A percentile compares a stretch with the other conserved stretches of the same genome.
Conservation (phyloP, 1,284 basidiomycete genomes). For the Agaricales sp. region DNA sequence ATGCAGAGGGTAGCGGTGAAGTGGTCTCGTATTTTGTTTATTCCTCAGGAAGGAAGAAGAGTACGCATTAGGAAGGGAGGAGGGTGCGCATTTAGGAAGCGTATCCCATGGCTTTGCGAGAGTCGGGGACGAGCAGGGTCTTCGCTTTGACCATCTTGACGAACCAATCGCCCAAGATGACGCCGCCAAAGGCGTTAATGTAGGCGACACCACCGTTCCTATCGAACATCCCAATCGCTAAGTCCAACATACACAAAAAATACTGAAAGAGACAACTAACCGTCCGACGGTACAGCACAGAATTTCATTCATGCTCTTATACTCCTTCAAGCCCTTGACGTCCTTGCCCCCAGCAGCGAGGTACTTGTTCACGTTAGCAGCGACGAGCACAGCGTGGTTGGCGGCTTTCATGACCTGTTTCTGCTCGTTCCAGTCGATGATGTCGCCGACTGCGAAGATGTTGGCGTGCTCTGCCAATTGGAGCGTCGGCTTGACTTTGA, state of each 20-base stretch:
- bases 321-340: not conserved
- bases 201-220: not conserved
- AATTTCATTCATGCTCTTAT: not conserved
- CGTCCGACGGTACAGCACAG: not conserved
- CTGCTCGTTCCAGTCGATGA: constrained; percentile 35
- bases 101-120: not conserved
- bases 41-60: too few relatives aligned
- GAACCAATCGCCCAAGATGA: constrained; percentile 1
- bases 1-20: too few relatives aligned
- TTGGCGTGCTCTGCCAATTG: constrained; percentile 26
- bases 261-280: not conserved
- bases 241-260: not conserved
- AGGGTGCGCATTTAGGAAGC: too few relatives aligned
- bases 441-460: constrained; percentile 40
- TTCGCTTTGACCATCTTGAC: constrained; percentile 17
- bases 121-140: constrained; percentile 20
- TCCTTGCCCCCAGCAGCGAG: not conserved
- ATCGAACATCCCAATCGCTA: not conserved
- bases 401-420: constrained; percentile 34
- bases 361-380: constrained; percentile 24
- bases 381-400: constrained; percentile 25
- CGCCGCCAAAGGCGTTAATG: not conserved
- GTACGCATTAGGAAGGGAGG: too few relatives aligned
- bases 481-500: constrained; percentile 32
- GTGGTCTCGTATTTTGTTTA: too few relatives aligned